A percentile compares a stretch with the other conserved stretches of the same genome.
These are phyloP conservation scores for Fusarium sublunatum DNA, from an alignment of 2,329 filamentous ascomycete species.

Conservation along the genomic window DNA sequence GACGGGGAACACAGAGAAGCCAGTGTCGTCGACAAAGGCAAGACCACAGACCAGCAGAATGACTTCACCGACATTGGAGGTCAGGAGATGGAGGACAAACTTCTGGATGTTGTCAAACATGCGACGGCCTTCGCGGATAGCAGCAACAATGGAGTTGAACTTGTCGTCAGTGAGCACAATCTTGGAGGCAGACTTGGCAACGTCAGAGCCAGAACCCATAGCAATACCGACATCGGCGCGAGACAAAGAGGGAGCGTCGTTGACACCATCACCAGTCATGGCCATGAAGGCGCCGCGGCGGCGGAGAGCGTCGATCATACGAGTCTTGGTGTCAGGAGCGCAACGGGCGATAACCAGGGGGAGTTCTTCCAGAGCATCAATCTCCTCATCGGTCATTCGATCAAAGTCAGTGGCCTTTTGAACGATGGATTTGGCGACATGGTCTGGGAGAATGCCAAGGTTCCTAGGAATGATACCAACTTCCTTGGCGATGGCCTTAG, in stretches of 20 bases:
- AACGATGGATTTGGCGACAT: slow-evolving; percentile 75
- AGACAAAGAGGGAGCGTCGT: slow-evolving; percentile 85
- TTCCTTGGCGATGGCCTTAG: slow-evolving; percentile 80
- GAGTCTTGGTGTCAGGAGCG: slow-evolving; percentile 86
- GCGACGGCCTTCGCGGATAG: slow-evolving; percentile 83
- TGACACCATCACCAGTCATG: slow-evolving; percentile 91
- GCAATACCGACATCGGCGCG: slow-evolving; percentile 87
- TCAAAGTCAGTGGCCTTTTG: slow-evolving; percentile 84
- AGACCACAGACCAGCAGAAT: slow-evolving; percentile 84
- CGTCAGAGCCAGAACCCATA: slow-evolving; percentile 89
- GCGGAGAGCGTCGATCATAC: slow-evolving; percentile 90
- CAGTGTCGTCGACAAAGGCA: slow-evolving; percentile 77
- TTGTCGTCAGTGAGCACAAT: slow-evolving; percentile 91
- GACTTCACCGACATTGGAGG: slow-evolving; percentile 86
- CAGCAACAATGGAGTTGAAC: slow-evolving; percentile 86
- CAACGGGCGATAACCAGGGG: slow-evolving; percentile 87
- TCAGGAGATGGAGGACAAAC: slow-evolving; percentile 82
- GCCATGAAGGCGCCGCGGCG: slow-evolving; percentile 80
- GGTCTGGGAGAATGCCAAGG: slow-evolving; percentile 67
- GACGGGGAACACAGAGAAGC: slow-evolving; percentile 85
- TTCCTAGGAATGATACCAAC: slow-evolving; percentile 80
- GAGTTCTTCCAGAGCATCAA: slow-evolving; percentile 79
- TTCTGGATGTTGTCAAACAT: slow-evolving; percentile 94
- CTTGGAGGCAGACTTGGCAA: slow-evolving; percentile 83
- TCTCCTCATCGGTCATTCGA: slow-evolving; percentile 77